These are phyloP conservation scores for Psilocybe subaeruginosa DNA, from an alignment of 768 basidiomycete species.

Conservation along the genomic window DNA sequence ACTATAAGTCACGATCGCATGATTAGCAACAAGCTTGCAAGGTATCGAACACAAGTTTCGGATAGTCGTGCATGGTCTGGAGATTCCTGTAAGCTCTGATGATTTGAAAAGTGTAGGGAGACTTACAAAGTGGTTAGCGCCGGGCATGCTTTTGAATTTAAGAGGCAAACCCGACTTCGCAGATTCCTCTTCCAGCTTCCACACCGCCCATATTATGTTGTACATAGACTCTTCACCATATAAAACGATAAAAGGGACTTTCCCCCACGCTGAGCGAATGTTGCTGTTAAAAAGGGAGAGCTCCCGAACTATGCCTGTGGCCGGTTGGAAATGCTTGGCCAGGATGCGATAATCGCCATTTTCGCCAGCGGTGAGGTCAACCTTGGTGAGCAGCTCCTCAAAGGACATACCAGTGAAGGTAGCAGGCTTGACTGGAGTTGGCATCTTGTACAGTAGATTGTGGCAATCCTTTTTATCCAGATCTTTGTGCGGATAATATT, in stretches of 20 bases:
- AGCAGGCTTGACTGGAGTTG: slow-evolving; percentile 5
- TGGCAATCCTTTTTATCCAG: slow-evolving; percentile 15
- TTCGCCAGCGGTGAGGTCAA: slow-evolving; percentile 17
- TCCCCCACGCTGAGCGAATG: slow-evolving; percentile 4
- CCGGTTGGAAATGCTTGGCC: slow-evolving; percentile 7
- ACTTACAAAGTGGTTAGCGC: slow-evolving; percentile 21
- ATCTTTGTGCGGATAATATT: slow-evolving; percentile 17
- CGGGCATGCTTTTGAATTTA: slow-evolving; percentile 14
- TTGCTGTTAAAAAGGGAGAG: slow-evolving; percentile 8
- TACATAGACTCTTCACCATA: slow-evolving; percentile 18
- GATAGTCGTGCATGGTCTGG: background rate
- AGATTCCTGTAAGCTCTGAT: background rate
- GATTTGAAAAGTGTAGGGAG: background rate
- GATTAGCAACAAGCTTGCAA: background rate
- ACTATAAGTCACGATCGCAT: no score
- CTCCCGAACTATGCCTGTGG: background rate
- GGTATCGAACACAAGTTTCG: background rate
- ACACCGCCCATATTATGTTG: slow-evolving; percentile 16
- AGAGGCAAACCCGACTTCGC: slow-evolving; percentile 11
- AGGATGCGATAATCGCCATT: slow-evolving; percentile 10
- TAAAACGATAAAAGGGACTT: slow-evolving; percentile 9
- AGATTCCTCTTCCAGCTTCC: slow-evolving; percentile 17
- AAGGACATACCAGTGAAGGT: slow-evolving; percentile 11
- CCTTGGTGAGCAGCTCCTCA: slow-evolving; percentile 7
- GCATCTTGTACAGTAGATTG: slow-evolving; percentile 16